phyloP scores from a whole-genome alignment of 1,139 yeast genomes.

The Pichia sp. region DNA sequence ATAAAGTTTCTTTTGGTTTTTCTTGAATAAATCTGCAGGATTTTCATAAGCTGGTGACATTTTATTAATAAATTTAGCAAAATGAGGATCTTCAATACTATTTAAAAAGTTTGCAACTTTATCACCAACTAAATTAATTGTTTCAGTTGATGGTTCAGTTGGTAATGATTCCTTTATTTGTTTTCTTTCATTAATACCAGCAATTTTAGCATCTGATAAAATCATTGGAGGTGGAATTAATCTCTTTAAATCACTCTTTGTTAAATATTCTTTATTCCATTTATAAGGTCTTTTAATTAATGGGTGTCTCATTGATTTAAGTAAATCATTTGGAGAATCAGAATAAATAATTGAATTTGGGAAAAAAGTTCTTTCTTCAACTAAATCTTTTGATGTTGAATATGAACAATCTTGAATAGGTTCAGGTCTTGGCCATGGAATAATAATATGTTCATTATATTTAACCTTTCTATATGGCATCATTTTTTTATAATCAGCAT shows the following conservation, averaged over 20 bases:
- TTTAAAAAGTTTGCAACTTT: constrained; percentile 54
- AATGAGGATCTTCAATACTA: constrained; percentile 28
- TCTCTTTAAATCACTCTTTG: constrained; percentile 55
- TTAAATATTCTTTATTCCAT: constrained; percentile 45
- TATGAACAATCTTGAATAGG: constrained; percentile 52
- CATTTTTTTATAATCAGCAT: constrained; percentile 64
- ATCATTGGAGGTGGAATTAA: constrained; percentile 78
- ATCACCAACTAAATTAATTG: constrained; percentile 63
- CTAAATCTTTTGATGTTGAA: constrained; percentile 55
- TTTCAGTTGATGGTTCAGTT: constrained; percentile 55
- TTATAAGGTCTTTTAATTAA: constrained; percentile 53
- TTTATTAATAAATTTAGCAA: constrained; percentile 25
- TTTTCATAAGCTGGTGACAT: constrained; percentile 23
- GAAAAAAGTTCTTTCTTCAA: constrained; percentile 67
- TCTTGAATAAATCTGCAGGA: constrained; percentile 15
- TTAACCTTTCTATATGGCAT: constrained; percentile 74
- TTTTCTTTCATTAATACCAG: constrained; percentile 53
- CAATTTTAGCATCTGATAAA: constrained; percentile 54
- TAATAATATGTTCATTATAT: constrained; percentile 55
- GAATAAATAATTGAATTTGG: constrained; percentile 60
- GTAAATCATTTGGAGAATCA: constrained; percentile 64
- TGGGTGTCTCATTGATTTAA: constrained; percentile 65
- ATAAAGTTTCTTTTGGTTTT: constrained; percentile 16
- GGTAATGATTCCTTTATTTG: constrained; percentile 41
- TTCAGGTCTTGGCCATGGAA: constrained; percentile 91